A percentile compares a stretch with the other conserved stretches of the same genome.
phyloP scores from a whole-genome alignment of 2,329 filamentous ascomycete genomes.

The Sphaceloma murrayae region DNA sequence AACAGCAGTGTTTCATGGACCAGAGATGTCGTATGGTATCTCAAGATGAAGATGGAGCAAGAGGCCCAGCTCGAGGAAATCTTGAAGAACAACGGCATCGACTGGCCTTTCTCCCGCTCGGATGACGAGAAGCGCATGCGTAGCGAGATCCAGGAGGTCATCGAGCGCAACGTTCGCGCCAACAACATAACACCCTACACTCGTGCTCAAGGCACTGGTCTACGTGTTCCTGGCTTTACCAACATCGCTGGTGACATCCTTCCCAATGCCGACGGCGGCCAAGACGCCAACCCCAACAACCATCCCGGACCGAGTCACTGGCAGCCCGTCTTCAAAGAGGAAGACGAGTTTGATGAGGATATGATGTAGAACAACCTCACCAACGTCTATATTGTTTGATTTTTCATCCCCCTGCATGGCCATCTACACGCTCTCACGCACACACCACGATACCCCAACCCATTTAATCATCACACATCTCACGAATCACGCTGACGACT shows the following conservation, averaged over 20 bases:
- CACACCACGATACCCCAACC: slow-evolving; percentile 6
- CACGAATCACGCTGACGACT: slow-evolving; percentile 9
- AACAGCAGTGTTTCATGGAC: slow-evolving; percentile 97
- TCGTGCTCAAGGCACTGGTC: slow-evolving; percentile 68
- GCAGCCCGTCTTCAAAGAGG: slow-evolving; percentile 69
- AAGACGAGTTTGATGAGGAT: slow-evolving; percentile 77
- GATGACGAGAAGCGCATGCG: slow-evolving; percentile 96
- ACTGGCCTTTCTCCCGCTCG: slow-evolving; percentile 69
- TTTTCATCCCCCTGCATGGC: slow-evolving; percentile 4
- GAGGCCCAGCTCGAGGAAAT: slow-evolving; percentile 76
- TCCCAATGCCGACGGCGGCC: slow-evolving; percentile 42
- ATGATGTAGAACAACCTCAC: slow-evolving; percentile 6
- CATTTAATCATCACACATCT: slow-evolving; percentile 4
- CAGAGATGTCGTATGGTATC: slow-evolving; percentile 93
- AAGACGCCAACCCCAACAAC: slow-evolving; percentile 45
- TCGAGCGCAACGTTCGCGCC: slow-evolving; percentile 63
- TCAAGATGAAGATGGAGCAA: slow-evolving; percentile 79
- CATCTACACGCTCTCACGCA: slow-evolving; percentile 2
- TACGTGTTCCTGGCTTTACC: slow-evolving; percentile 87
- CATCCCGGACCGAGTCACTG: slow-evolving; percentile 24
- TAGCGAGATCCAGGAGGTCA: slow-evolving; percentile 77
- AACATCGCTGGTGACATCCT: slow-evolving; percentile 77
- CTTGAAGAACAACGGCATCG: slow-evolving; percentile 61
- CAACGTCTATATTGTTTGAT: not conserved
- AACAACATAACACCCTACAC: slow-evolving; percentile 49